A percentile compares a stretch with the other conserved stretches of the same genome.
Conservation (phyloP, 1,284 basidiomycete species). For the Paramarasmius palmivorus region DNA sequence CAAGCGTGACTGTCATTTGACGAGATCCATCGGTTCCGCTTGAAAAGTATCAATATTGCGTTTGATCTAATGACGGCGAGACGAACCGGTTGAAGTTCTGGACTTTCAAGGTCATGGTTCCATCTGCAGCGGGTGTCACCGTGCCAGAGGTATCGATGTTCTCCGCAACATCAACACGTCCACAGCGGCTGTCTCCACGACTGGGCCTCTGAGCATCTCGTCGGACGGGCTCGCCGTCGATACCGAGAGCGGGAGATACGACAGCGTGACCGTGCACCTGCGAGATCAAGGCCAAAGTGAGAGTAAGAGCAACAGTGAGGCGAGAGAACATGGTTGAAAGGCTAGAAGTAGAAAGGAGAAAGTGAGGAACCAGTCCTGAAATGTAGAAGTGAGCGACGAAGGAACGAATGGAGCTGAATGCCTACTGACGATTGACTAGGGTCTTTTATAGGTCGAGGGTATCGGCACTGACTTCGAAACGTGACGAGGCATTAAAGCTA, state of each 20-base stretch:
- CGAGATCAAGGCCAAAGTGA: neutral
- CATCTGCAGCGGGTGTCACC: constrained; percentile 18
- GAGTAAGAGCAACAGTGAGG: neutral
- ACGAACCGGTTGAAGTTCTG: constrained; percentile 24
- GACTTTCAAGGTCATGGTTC: constrained; percentile 20
- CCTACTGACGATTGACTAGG: neutral
- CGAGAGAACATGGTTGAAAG: neutral
- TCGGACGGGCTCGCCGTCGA: constrained; percentile 18
- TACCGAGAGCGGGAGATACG: constrained; percentile 20
- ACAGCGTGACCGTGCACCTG: constrained; percentile 1
- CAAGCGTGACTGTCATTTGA: constrained; percentile 29
- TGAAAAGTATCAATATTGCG: neutral
- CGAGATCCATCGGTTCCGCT: constrained; percentile 23
- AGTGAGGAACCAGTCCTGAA: constrained; percentile 4
- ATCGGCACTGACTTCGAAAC: too few species aligned
- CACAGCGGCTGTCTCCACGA: constrained; percentile 17
- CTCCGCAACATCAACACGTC: constrained; percentile 19
- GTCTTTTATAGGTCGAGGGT: neutral
- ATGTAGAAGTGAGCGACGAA: neutral
- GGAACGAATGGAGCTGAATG: neutral
- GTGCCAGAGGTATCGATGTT: constrained; percentile 23
- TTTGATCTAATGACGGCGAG: neutral
- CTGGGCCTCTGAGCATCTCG: constrained; percentile 22
- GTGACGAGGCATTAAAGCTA: too few species aligned
- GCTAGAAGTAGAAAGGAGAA: neutral